Base-by-base conservation (phyloP, 106 monocot species). In the Allium sativum region DNA sequence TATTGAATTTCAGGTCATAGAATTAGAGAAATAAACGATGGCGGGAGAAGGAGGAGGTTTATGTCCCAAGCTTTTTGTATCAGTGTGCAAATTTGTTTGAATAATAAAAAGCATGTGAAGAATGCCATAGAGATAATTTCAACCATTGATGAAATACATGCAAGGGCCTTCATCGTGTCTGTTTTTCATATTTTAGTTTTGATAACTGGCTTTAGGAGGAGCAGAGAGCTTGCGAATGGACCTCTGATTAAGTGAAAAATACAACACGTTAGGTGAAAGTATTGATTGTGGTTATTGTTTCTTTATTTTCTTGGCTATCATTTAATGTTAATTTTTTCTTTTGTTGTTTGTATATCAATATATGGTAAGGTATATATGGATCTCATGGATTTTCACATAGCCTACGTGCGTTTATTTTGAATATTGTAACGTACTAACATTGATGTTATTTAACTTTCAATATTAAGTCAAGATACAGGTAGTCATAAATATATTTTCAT, bases 121-220 rank as follows among this genome's bases (percentile, higher is more conserved):
- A 18, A 60, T 60, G 60, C 40, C 42, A 44, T 60, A 41, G 40
- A 44, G 60, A 58, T 0, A 2, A 43, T 44, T 59, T 44, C 59
- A 40, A 40, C 40, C 22, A 22, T 58, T 58, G 60, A 60, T 60
- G 17, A 44, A 7, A 60, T 17, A 9, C 42, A 18, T 44, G 9
- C 60, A 44, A 60, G 42, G 60, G 60, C 60, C 44, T 60, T 60
- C 60, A 60, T 44, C 44, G 60, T 60, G 43, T n/a, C 60, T 60
- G 18, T 44, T 43, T 3, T 44, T 44, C 12, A 43, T 43, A 18
- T 17, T 60, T 44, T 10, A 8, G 18, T 60, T 43, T n/a, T 60
- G 42, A 17, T 60, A 18, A 16, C 18, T 44, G 44, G 60, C 40
- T 60, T 40, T 60, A 17, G 17, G 44, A 18, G 9, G 60, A 60